phyloP scores from a whole-genome alignment of 2,329 filamentous ascomycete species.

The Beauveria rudraprayagi region DNA sequence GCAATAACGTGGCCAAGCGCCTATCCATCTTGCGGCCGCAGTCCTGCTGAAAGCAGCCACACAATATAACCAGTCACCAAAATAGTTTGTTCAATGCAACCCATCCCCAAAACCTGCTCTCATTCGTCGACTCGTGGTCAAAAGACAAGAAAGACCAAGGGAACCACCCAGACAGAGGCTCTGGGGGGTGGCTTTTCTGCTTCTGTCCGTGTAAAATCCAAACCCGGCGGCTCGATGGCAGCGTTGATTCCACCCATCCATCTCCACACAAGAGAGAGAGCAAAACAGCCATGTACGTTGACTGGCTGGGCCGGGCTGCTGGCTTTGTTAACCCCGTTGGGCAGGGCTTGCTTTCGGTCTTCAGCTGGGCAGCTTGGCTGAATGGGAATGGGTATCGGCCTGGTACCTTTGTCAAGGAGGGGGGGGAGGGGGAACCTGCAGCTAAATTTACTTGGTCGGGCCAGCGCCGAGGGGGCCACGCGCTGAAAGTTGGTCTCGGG shows the following conservation, averaged over 20 bases:
- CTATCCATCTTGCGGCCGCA: not conserved
- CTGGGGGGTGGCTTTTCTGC: conserved; percentile 5
- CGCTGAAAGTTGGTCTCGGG: not conserved
- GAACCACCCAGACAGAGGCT: not conserved
- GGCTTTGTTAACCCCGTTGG: not conserved
- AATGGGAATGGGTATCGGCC: not conserved
- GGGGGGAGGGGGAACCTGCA: not conserved
- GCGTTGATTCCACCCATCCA: not conserved
- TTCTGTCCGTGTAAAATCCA: conserved; percentile 10
- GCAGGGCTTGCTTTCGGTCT: conserved; percentile 4
- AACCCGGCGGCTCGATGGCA: not conserved
- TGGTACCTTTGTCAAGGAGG: conserved; percentile 8
- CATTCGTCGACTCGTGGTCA: not conserved
- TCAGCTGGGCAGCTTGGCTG: not conserved
- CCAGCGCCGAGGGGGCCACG: not conserved
- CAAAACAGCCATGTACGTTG: not conserved
- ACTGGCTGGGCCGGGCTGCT: not conserved
- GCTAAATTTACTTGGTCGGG: not conserved
- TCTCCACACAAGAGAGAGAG: not conserved
- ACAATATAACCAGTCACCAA: not conserved
- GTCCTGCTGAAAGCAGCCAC: not conserved
- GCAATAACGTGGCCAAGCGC: not conserved
- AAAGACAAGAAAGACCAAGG: not conserved
- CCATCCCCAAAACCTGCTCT: not conserved
- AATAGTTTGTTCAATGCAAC: not conserved